Evolutionary conservation across 1,139 yeast genomes (phyloP).

Genomic region (Geotrichum histeridarum): DNA sequence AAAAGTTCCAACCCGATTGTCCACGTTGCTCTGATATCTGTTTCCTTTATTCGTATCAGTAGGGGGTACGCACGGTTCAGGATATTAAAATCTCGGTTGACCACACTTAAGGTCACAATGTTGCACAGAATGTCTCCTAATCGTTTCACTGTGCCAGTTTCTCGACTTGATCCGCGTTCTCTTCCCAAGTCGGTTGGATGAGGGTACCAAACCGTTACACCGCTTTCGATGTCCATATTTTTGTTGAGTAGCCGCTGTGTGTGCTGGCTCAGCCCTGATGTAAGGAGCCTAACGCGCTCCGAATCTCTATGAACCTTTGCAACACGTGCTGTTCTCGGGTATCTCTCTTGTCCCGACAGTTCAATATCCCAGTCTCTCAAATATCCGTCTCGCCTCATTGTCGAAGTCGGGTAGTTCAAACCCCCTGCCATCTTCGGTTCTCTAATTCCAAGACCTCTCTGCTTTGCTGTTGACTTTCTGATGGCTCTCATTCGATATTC

Average conservation of each 20-base stretch:
- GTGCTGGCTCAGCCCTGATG: neutral
- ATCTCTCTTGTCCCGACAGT: conserved; percentile 4
- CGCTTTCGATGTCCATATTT: conserved; percentile 1
- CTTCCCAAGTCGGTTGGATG: neutral
- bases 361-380: conserved; percentile 10
- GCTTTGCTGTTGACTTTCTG: neutral
- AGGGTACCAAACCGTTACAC: neutral
- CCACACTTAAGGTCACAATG: conserved; percentile 22
- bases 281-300: neutral
- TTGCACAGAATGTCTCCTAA: neutral
- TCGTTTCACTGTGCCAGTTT: neutral
- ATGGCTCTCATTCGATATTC: neutral
- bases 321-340: neutral
- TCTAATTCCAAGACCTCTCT: conserved; percentile 2
- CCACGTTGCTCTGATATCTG: conserved; percentile 46
- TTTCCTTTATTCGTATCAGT: conserved; percentile 40
- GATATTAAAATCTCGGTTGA: conserved; percentile 41
- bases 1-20: conserved; percentile 43
- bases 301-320: conserved; percentile 2
- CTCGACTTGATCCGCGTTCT: neutral
- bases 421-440: neutral
- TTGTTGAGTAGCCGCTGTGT: conserved; percentile 9
- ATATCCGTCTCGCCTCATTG: conserved; percentile 2
- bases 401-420: neutral
- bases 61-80: conserved; percentile 44